A percentile compares a stretch with the other conserved stretches of the same genome.
Conservation (phyloP, 805 yeast genomes). For the Saccharomyces kudriavzevii region DNA sequence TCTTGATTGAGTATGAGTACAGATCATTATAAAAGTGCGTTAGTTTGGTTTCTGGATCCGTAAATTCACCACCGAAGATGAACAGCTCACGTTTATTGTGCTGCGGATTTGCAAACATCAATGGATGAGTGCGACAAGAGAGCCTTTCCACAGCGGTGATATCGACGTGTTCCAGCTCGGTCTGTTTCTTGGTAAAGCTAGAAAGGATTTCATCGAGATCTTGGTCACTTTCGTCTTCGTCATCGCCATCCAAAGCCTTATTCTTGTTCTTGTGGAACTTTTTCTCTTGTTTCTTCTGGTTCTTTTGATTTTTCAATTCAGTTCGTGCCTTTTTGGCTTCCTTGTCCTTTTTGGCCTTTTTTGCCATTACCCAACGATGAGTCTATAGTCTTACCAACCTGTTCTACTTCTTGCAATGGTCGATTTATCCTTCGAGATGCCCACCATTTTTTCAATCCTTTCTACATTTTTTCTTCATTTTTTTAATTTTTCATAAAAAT, state of each 20-base stretch:
- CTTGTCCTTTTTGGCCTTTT: constrained; percentile 76
- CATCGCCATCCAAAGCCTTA: constrained; percentile 55
- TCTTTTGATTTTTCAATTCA: constrained; percentile 76
- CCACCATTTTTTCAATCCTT: not conserved
- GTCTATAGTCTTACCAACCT: not conserved
- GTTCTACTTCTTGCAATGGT: not conserved
- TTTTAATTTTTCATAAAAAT: not conserved
- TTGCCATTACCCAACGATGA: constrained; percentile 54
- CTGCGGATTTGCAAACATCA: constrained; percentile 66
- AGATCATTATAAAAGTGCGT: constrained; percentile 79
- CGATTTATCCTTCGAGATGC: not conserved
- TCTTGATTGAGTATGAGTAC: constrained; percentile 62
- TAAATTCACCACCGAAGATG: constrained; percentile 83
- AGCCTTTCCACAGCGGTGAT: constrained; percentile 56
- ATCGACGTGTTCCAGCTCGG: constrained; percentile 61
- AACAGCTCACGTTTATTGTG: constrained; percentile 72
- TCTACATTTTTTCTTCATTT: not conserved
- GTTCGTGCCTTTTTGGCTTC: constrained; percentile 86
- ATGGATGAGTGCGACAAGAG: constrained; percentile 58
- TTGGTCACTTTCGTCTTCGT: constrained; percentile 71
- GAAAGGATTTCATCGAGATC: constrained; percentile 80
- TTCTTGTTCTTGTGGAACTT: constrained; percentile 52
- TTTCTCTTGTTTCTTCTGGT: constrained; percentile 58
- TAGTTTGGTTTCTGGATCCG: constrained; percentile 36
- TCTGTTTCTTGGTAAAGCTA: constrained; percentile 73